Percentiles rank a stretch among this genome's conserved stretches.
phyloP scores from a whole-genome alignment of 148 eudicot genomes.

The Rhododendron williamsianum region DNA sequence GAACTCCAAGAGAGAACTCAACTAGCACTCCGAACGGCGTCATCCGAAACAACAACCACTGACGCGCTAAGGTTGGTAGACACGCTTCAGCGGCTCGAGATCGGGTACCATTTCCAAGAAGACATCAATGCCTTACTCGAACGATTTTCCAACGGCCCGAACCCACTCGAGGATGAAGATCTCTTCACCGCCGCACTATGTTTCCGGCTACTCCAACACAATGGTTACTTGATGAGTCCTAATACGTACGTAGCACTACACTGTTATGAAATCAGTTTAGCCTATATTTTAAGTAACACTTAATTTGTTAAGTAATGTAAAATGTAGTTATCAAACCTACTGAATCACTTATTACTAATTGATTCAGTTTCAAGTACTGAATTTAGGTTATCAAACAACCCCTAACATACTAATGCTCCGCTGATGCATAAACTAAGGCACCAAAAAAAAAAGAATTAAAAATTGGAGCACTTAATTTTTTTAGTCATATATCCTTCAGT shows the following conservation, averaged over 20 bases:
- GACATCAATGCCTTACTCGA: not conserved
- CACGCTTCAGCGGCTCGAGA: conserved; percentile 6
- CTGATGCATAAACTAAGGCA: no score
- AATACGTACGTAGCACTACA: not conserved
- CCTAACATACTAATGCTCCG: no score
- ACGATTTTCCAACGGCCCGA: not conserved
- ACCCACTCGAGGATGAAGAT: not conserved
- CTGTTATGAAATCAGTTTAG: no score
- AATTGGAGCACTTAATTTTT: no score
- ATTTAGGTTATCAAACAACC: no score
- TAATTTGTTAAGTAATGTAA: no score
- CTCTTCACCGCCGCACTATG: conserved; percentile 3
- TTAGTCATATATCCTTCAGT: no score
- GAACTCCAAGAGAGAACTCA: not conserved
- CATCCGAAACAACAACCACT: not conserved
- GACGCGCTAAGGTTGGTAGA: not conserved
- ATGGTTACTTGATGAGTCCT: not conserved
- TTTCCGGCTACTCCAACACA: conserved; percentile 9
- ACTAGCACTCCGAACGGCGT: not conserved
- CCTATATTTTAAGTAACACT: no score
- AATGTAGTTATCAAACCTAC: no score
- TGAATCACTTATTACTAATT: no score
- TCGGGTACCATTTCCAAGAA: conserved; percentile 2
- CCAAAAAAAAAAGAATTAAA: no score
- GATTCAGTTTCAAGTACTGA: no score